These are phyloP conservation scores for Fusarium sp. DNA, from an alignment of 2,329 filamentous ascomycete species.

Conservation along the genomic window DNA sequence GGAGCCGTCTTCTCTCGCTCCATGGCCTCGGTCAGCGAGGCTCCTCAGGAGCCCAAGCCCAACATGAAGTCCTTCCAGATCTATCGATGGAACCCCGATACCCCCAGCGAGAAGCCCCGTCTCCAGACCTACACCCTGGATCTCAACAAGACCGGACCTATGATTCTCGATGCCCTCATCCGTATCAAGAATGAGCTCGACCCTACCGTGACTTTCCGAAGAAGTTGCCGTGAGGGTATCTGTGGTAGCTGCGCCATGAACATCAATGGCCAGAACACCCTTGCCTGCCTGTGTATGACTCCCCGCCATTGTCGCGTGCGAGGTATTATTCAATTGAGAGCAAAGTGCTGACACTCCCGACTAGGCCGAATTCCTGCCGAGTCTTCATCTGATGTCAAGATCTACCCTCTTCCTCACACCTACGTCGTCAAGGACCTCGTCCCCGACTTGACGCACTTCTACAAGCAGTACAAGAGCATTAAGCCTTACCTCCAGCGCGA, in stretches of 20 bases:
- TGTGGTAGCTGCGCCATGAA: conserved; percentile 99
- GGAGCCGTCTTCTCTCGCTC: conserved; percentile 61
- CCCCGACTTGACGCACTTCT: conserved; percentile 97
- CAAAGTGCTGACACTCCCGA: conserved; percentile 26
- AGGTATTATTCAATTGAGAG: conserved; percentile 36
- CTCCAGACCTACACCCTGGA: conserved; percentile 98
- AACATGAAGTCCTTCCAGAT: conserved; percentile 95
- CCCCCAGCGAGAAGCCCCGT: conserved; percentile 89
- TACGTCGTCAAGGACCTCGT: conserved; percentile 99
- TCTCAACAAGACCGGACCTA: conserved; percentile 98
- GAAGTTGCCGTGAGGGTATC: conserved; percentile 97
- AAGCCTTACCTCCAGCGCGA: conserved; percentile 97
- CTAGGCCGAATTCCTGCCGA: conserved; percentile 94
- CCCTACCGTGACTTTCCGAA: conserved; percentile 93
- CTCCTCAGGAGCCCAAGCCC: conserved; percentile 72
- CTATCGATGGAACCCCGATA: conserved; percentile 98
- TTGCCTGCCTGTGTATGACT: conserved; percentile 90
- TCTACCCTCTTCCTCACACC: conserved; percentile 98
- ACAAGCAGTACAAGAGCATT: conserved; percentile 99
- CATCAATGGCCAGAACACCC: conserved; percentile 98
- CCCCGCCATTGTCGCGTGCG: conserved; percentile 39
- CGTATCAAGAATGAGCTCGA: conserved; percentile 99
- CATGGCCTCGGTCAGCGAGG: conserved; percentile 69
- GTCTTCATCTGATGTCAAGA: conserved; percentile 83
- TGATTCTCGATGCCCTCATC: conserved; percentile 97